Base-by-base conservation (phyloP, 129 eudicot species). In the Flaveria ramosissima region DNA sequence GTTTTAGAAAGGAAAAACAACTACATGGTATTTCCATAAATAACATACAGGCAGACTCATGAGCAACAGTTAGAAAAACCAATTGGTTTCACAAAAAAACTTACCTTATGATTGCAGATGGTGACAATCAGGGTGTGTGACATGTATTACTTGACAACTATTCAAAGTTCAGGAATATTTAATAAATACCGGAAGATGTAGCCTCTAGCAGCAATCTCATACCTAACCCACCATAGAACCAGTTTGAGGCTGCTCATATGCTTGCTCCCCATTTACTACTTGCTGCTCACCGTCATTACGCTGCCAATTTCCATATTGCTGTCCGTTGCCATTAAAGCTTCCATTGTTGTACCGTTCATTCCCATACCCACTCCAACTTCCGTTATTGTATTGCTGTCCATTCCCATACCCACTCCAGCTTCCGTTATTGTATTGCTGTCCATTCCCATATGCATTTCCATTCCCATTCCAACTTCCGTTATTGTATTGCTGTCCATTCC, bases 211-310 rank as follows among this genome's bases (percentile, higher is more conserved):
- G 46, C 20, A 62, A 62, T 63, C 4, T 46, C 57, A 23, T 21
- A 41, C 53, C 74, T 77, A 81, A 66, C 39, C 71, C 23, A 62
- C 81, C 70, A 56, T 75, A 20, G 77, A 71, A 36, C 68, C 78
- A 24, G 68, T 13, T 75, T 70, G 68, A 51, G 77, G 74, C 50
- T 71, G 81, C 56, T 71, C 81, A 9, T 60, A 76, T 70, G 67
- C 80, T 51, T 81, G 83, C 78, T 71, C 80, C 67, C 21, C 71
- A 26, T 65, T 59, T 68, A 39, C 77, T 56, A 42, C 14, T 10
- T 52, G 57, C 75, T 53, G 74, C 27, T 46, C 73, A 53, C 20
- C 20, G 42, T 71, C 43, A 39, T 43, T 55, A 52, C 21, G 79
- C 32, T 19, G 39, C 56, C 74, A 45, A 66, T 51, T 19, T 14